Conservation (phyloP, 306 rosid genomes). For the Quercus dentata region DNA sequence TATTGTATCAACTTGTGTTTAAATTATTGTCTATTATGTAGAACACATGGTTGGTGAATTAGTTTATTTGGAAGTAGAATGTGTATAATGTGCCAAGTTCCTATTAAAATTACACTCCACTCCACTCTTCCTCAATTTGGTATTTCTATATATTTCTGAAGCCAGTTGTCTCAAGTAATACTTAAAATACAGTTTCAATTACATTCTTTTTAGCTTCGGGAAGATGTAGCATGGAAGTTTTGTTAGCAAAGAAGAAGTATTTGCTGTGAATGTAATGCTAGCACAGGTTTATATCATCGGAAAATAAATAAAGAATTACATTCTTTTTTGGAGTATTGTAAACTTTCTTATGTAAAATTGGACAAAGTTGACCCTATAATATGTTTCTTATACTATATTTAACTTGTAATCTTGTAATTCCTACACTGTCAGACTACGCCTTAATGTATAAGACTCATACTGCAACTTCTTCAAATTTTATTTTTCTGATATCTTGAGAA, state of each 20-base stretch:
- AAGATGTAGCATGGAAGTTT: too few species aligned
- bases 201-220: too few species aligned
- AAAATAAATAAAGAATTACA: background rate
- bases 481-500: background rate
- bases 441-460: background rate
- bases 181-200: background rate
- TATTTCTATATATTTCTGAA: background rate
- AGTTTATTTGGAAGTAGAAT: conserved; percentile 5
- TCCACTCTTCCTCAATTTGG: background rate
- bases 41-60: conserved; percentile 8
- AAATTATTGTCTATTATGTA: conserved; percentile 12
- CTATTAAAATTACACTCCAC: too few species aligned
- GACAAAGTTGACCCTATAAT: background rate
- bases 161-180: background rate
- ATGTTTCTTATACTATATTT: background rate
- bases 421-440: background rate
- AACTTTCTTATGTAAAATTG: background rate
- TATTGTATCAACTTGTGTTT: background rate
- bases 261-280: background rate
- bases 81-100: background rate
- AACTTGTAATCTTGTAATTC: background rate
- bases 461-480: background rate
- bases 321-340: background rate
- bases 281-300: background rate
- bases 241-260: too few species aligned